Evolutionary conservation across 208 protist genomes (phyloP).

Genomic region (Angomonas desouzai): DNA sequence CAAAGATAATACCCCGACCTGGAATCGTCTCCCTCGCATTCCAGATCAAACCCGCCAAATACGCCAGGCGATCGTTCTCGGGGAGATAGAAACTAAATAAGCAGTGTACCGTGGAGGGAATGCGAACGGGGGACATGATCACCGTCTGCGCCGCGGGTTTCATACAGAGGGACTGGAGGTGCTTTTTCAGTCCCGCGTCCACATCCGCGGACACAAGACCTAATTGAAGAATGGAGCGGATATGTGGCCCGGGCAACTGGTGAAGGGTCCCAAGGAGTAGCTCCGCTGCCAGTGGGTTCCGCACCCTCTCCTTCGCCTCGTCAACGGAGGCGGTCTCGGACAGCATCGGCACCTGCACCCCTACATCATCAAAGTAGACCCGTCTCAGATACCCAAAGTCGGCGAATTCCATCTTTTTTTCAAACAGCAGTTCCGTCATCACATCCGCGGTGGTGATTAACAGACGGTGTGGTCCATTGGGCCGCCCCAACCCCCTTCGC

Average conservation of each 20-base stretch:
- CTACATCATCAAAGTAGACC: slow-evolving; percentile 81
- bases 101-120: slow-evolving; percentile 78
- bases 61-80: slow-evolving; percentile 36
- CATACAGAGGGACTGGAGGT: slow-evolving; percentile 73
- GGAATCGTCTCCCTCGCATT: slow-evolving; percentile 66
- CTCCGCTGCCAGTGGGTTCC: slow-evolving; percentile 69
- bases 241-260: slow-evolving; percentile 74
- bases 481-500: slow-evolving; percentile 27
- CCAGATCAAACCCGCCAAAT: slow-evolving; percentile 50
- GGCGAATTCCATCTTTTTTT: slow-evolving; percentile 85
- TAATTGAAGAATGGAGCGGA: slow-evolving; percentile 82
- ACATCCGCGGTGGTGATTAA: slow-evolving; percentile 82
- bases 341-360: slow-evolving; percentile 61
- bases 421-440: slow-evolving; percentile 75
- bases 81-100: slow-evolving; percentile 70
- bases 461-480: slow-evolving; percentile 48
- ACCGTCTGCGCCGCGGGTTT: slow-evolving; percentile 68
- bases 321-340: slow-evolving; percentile 37
- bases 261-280: slow-evolving; percentile 80
- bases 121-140: slow-evolving; percentile 56
- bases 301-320: slow-evolving; percentile 52
- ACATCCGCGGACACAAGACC: slow-evolving; percentile 75
- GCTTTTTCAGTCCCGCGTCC: slow-evolving; percentile 53
- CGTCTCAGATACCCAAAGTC: slow-evolving; percentile 80
- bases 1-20: slow-evolving; percentile 63